These are phyloP conservation scores for Myochromella boudieri DNA, from an alignment of 768 basidiomycete species.

Conservation along the genomic window DNA sequence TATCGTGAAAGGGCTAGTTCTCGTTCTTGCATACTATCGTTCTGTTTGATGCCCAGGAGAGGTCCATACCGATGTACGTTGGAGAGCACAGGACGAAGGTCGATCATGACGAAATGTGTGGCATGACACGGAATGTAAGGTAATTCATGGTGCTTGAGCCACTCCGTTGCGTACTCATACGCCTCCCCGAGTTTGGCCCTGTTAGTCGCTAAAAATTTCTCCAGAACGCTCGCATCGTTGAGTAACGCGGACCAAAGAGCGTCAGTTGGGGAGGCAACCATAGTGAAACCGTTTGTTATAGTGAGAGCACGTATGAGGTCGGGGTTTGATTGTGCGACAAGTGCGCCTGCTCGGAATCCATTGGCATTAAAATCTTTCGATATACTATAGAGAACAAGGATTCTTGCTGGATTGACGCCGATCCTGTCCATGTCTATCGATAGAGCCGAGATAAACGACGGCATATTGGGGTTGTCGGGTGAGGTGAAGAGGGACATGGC, in stretches of 20 bases:
- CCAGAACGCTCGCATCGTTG: conserved; percentile 15
- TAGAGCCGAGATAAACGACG: conserved; percentile 22
- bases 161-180: conserved; percentile 22
- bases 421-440: conserved; percentile 17
- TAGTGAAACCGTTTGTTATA: conserved; percentile 18
- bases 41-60: background rate
- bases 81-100: conserved; percentile 9
- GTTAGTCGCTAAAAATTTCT: conserved; percentile 20
- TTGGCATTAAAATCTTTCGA: conserved; percentile 30
- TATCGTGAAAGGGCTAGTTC: conserved; percentile 2
- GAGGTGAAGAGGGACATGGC: conserved; percentile 23
- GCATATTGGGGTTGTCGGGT: conserved; percentile 16
- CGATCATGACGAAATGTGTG: conserved; percentile 19
- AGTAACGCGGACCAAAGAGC: conserved; percentile 24
- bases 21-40: conserved; percentile 3
- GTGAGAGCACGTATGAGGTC: conserved; percentile 17
- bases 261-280: conserved; percentile 21
- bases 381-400: conserved; percentile 28
- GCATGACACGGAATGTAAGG: conserved; percentile 17
- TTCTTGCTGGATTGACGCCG: conserved; percentile 10
- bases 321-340: conserved; percentile 18
- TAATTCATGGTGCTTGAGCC: conserved; percentile 23
- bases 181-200: conserved; percentile 12
- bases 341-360: conserved; percentile 25
- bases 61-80: conserved; percentile 4